Evolutionary conservation across 2,329 filamentous ascomycete species (phyloP).

Genomic region (Alternaria metachromatica): DNA sequence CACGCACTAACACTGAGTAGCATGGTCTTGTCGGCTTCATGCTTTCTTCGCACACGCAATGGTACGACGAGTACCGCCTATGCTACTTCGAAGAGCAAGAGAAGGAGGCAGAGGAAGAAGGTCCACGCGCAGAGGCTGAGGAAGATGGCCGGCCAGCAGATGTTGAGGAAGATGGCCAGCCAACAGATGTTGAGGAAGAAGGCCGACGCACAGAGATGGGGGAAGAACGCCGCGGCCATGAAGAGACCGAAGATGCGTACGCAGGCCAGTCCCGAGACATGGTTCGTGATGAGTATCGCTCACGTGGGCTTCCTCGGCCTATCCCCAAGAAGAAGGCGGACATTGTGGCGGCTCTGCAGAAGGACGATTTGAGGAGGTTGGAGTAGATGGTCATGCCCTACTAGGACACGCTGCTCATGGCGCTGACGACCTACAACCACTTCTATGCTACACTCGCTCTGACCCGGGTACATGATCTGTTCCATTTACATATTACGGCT

Average conservation of each 20-base stretch:
- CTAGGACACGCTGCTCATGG: not conserved
- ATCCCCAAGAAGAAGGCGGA: not conserved
- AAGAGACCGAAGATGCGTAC: not conserved
- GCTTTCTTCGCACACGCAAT: not conserved
- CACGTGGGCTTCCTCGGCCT: not conserved
- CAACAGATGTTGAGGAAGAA: not conserved
- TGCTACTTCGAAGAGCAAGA: not conserved
- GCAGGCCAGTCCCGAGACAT: not conserved
- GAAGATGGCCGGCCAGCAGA: too few relatives aligned
- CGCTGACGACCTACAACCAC: not conserved
- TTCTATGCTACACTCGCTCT: not conserved
- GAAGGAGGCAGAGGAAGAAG: not conserved
- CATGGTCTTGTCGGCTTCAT: not conserved
- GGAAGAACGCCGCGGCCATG: too few relatives aligned
- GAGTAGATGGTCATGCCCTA: not conserved
- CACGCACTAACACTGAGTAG: not conserved
- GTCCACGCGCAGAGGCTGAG: too few relatives aligned
- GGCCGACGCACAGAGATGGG: not conserved
- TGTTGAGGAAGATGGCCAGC: too few relatives aligned
- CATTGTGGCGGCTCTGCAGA: not conserved
- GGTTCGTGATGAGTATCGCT: not conserved
- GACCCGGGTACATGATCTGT: not conserved
- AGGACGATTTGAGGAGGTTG: not conserved
- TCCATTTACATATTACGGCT: not conserved
- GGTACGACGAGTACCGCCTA: not conserved